Base-by-base conservation (phyloP, 2,329 filamentous ascomycete species). In the Acephala macrosclerotiorum region DNA sequence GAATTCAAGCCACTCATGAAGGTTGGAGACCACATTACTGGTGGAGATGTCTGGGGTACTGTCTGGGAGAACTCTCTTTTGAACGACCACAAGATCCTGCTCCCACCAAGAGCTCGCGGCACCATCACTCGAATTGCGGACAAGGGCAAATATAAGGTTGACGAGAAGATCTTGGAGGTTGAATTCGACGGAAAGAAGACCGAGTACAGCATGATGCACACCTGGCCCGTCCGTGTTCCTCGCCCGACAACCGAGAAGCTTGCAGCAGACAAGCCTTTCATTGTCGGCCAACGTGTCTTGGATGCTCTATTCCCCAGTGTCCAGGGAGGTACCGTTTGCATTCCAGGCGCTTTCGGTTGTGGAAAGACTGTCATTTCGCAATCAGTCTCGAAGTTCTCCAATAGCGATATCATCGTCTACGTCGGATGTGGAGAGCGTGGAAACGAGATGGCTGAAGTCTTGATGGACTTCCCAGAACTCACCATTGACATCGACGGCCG, bases 381-480 rank as follows among this genome's bases (percentile, higher is more conserved):
- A 83, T 97, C 93, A 67, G 91, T 99, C 70, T 99, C 96, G 80
- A 99, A 99, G 83, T 99, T 99, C 85, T 99, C 96, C 77, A 99
- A 99, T 89, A 96, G 92, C 80, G 96, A 99, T 79, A 93, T 98
- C 76, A 99, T 99, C 73, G 92, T 99, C 74, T 99, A 99, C 79
- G 96, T 99, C 67, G 96, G 96, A 66, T 91, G 86, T 77, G 81
- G 94, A 74, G 96, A 99, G 83, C 92, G 96, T 75, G 96, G 96
- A 73, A 99, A 99, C 78, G 96, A 99, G 82, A 99, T 99, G 96
- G 96, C 96, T 70, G 96, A 99, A 87, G 96, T 99, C 73, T 87
- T 99, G 87, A 98, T 97, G 92, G 96, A 99, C 82, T 99, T 99
- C 86, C 96, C 96, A 66, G 94, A 98, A 87, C 92, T 99, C 71